Evolutionary conservation across 106 monocot species (phyloP), one percentile per base, ranked within the genome.

Genomic region (Dendrobium chrysotoxum): DNA sequence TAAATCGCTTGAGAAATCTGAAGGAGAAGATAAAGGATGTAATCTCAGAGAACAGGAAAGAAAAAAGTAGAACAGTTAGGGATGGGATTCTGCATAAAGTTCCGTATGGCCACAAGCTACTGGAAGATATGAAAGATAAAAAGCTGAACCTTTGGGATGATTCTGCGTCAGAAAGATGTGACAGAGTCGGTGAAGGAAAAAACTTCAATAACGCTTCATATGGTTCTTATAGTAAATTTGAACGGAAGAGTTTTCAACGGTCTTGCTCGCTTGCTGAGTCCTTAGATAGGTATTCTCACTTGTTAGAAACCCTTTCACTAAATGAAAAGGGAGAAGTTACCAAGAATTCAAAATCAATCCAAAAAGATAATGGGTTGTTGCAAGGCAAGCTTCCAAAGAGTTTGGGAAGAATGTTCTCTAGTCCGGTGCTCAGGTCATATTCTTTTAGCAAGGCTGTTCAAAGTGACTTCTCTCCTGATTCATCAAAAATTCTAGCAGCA

Each of bases 81-180:
- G 95, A 95, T 82, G 79, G 92, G 9, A 76, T 92, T 80, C 81
- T 95, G 42, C 89, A 95, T 74, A 95, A 89, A 76, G 77, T 95
- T 64, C 95, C 95, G 16, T 86, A 85, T 65, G 95, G 92, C 9
- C 85, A 82, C 8, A 86, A 85, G 42, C 8, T 83, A 65, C 75
- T 79, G 54, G 80, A 80, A 46, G 55, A 80, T 30, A 21, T 25
- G 68, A 28, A 30, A 74, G 50, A 76, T 82, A 85, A 83, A 67
- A 84, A 28, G 6, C 31, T 11, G 16, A 30, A 20, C 57, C 53
- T 28, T 9, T 20, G 23, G 53, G 40, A 72, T 61, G 44, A 67
- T 28, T 26, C 75, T 28, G 25, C 76, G 20, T 79, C 42, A 12
- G 72, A 42, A 30, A 81, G 38, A 18, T 53, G 16, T 21, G 31